Conservation (phyloP, 2,329 filamentous ascomycete species). For the Penicillium sp. region DNA sequence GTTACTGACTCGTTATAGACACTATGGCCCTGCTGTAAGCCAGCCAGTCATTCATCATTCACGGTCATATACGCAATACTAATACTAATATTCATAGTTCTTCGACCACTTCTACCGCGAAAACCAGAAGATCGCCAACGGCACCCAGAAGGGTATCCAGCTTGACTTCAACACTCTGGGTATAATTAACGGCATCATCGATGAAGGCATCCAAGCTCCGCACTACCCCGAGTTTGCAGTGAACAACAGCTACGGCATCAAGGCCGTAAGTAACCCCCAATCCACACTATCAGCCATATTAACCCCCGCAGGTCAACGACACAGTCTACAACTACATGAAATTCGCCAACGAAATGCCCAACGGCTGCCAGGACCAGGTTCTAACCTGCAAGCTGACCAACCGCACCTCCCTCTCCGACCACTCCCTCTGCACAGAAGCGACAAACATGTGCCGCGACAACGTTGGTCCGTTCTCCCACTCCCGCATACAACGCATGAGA, state of each 20-base stretch:
- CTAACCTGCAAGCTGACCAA: constrained; percentile 67
- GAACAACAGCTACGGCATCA: constrained; percentile 60
- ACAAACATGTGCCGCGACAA: constrained; percentile 57
- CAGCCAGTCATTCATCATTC: too few relatives aligned
- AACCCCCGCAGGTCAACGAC: constrained; percentile 51
- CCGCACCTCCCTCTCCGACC: constrained; percentile 55
- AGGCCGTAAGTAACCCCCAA: constrained; percentile 26
- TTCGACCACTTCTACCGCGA: constrained; percentile 61
- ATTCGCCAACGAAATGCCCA: constrained; percentile 63
- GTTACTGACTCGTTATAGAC: constrained; percentile 35
- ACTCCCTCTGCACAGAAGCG: constrained; percentile 57
- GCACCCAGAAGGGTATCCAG: constrained; percentile 49
- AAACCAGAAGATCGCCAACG: constrained; percentile 57
- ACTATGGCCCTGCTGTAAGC: constrained; percentile 52
- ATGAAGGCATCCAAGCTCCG: constrained; percentile 52
- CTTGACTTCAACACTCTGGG: constrained; percentile 58
- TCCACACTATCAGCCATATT: not conserved
- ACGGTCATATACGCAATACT: constrained; percentile 3
- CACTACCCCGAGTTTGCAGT: constrained; percentile 56
- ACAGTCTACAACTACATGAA: constrained; percentile 62
- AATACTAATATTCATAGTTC: constrained; percentile 43
- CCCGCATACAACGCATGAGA: not conserved
- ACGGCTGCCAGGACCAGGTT: constrained; percentile 62
- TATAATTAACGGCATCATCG: constrained; percentile 60
- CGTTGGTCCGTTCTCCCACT: constrained; percentile 45